Base-by-base conservation (phyloP, 2,329 filamentous ascomycete species). In the Pleoardoris graminearum region DNA sequence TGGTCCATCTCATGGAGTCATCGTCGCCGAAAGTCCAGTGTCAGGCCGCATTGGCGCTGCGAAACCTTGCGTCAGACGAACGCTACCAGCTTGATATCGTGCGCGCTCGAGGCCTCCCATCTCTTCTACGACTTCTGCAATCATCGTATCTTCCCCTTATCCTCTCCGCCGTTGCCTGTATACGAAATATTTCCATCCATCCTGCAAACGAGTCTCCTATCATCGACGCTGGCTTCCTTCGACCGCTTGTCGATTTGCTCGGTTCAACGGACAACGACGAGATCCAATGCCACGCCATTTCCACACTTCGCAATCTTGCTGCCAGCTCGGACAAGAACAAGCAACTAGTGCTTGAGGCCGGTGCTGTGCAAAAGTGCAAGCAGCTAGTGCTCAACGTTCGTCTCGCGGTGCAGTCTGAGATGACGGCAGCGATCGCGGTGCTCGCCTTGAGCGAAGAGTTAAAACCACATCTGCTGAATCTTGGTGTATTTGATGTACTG, bases 81-180 rank as follows among this genome's bases (percentile, higher is more conserved):
- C 96, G 97, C 72, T 99, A 99, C 69, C 94, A 99, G 76, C 85
- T 99, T 43, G 94, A 99, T 70, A 97, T 99, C 64, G 94, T 99
- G 33, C 86, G 91, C 57, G 89, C 91, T 36, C 86, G 89, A 60
- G 94, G 94, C 21, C 83, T 99, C 16, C 84, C 85, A 41, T 91
- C 93, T 27, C 83, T 99, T 39, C 83, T 97, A 48, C 88, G 90
- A 59, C 86, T 99, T 16, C 82, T 99, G 17, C 92, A 97, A 75
- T 97, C 93, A 1, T 95, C 92, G 11, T 97, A 97, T 66, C 85
- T 97, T 8, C 94, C 94, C 11, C 84, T 99, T 49, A 97, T 97
- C 54, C 85, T 97, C 33, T 97, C 93, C 17, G 94, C 94, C 39
- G 94, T 99, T 59, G 94, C 94, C 44, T 99, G 94, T 71, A 99